Evolutionary conservation across 148 eudicot genomes (phyloP).

Genomic region (Pouteria glomerata): DNA sequence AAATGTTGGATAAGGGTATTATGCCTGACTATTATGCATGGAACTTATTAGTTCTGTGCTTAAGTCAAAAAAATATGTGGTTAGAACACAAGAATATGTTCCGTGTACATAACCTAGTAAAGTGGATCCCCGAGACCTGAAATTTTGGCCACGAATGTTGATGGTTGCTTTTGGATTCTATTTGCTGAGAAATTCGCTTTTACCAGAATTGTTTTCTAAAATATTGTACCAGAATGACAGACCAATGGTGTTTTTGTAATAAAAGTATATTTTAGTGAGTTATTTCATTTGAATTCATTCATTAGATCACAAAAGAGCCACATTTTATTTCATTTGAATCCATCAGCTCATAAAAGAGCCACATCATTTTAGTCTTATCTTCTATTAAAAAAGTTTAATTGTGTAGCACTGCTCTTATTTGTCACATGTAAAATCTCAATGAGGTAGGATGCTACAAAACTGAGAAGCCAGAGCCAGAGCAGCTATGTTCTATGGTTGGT

Average conservation of each 20-base stretch:
- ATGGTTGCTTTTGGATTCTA: not conserved
- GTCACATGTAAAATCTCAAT: not conserved
- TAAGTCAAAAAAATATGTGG: conserved; percentile 24
- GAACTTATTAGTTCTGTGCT: conserved; percentile 43
- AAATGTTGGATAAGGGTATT: conserved; percentile 60
- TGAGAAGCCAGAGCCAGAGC: not conserved
- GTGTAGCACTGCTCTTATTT: not conserved
- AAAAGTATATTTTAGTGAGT: no score
- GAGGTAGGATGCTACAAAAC: no score
- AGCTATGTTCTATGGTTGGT: not conserved
- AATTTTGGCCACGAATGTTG: not conserved
- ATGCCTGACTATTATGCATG: conserved; percentile 43
- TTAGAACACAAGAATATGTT: conserved; percentile 16
- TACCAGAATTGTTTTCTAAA: no score
- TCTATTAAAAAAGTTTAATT: no score
- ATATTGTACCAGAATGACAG: no score
- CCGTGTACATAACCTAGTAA: conserved; percentile 15
- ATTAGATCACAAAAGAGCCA: no score
- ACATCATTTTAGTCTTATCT: no score
- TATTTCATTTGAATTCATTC: no score
- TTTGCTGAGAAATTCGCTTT: no score
- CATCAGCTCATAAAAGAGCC: no score
- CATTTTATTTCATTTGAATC: no score
- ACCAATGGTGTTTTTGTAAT: no score
- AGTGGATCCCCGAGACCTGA: conserved; percentile 20